Base-by-base conservation (phyloP, 805 yeast species). In the Starmerella asiatica region DNA sequence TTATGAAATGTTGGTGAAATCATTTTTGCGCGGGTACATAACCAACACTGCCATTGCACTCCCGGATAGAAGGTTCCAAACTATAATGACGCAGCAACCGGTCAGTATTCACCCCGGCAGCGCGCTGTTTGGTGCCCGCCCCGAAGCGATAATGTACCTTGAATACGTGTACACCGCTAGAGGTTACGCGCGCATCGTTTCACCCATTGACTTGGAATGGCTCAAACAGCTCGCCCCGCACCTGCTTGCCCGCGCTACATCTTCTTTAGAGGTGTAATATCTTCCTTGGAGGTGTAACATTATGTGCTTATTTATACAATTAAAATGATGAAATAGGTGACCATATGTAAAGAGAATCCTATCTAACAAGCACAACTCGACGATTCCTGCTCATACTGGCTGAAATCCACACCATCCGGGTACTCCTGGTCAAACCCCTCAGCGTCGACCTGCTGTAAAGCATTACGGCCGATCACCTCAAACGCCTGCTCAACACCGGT, bases 401-500 rank as follows among this genome's bases (percentile, higher is more conserved):
- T 91, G 54, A 88, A 88, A 60, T 88, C 88, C 48, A 88, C 88
- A 19, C 97, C 96, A 61, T 88, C 97, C 35, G 91, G 80, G 59
- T 85, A 88, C 61, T 88, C 97, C 54, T 86, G 95, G 51, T 76
- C 78, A 54, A 79, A 85, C 43, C 84, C 95, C 53, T 82, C 82
- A 39, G 81, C 79, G 55, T 82, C 94, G 58, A 85, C 95, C 62
- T 88, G 97, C 59, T 85, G 94, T 54, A 88, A 67, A 0, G 97
- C 98, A 64, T 83, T 84, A 54, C 94, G 73, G 24, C 95, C 95
- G 53, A 88, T 82, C 32, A 86, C 93, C 59, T 91, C 96, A 56
- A 88, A 88, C 3, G 97, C 97, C 53, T 80, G 76, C 56, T 86
- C 95, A 27, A 88, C 94, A 52, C 93, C 93, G 36, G 86, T 82